These are phyloP conservation scores for Microbotryum violaceum DNA, from an alignment of 1,284 basidiomycete genomes.

Conservation along the genomic window DNA sequence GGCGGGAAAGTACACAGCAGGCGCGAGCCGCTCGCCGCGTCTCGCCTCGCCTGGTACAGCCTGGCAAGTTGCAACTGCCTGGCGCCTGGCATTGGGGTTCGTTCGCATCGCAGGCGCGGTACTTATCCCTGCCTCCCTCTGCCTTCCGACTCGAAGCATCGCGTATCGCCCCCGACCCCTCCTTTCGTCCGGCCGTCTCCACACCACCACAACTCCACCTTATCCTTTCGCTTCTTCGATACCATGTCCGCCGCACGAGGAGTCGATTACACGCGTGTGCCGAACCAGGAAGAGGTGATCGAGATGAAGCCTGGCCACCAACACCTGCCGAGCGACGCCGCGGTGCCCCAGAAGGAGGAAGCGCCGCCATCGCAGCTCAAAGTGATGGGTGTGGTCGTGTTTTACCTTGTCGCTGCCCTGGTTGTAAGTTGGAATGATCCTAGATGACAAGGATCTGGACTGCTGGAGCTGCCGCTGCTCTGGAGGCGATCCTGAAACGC, in stretches of 20 bases:
- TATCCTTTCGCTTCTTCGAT: background rate
- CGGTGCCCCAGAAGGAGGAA: constrained; percentile 11
- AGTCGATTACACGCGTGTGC: no score
- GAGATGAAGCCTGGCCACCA: background rate
- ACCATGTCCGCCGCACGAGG: background rate
- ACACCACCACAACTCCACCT: no score
- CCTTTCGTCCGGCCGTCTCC: no score
- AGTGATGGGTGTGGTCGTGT: constrained; percentile 40
- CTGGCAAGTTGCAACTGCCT: no score
- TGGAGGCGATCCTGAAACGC: background rate
- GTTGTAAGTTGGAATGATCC: constrained; percentile 51
- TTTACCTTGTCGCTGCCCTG: constrained; percentile 72
- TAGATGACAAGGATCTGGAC: background rate
- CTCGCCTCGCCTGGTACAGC: no score
- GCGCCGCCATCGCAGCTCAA: constrained; percentile 28
- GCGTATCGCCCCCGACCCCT: no score
- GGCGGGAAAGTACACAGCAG: no score
- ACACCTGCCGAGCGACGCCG: background rate
- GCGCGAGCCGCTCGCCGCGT: no score
- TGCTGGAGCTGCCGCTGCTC: background rate
- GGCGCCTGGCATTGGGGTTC: no score
- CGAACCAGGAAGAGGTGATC: background rate
- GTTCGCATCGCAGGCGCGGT: no score
- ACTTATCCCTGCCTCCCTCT: no score
- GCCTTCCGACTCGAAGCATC: no score